Evolutionary conservation across 106 monocot genomes (phyloP), one percentile per base, ranked within the genome.

Genomic region (Acorus calamus): DNA sequence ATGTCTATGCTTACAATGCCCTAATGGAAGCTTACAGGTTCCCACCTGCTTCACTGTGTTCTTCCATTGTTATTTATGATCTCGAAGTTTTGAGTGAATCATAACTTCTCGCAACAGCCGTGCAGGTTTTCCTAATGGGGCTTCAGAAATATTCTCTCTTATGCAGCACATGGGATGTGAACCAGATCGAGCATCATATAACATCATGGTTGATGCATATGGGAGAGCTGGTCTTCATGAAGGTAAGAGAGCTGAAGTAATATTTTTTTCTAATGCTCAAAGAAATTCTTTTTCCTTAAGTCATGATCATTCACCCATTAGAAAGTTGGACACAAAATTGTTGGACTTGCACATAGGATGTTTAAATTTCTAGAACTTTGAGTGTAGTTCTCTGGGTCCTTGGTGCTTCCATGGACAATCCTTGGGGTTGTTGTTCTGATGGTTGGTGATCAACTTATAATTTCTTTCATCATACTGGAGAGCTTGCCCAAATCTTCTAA

Each of bases 111-210:
- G 28, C 11, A 41, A 53, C 77, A 94, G 93, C 50, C 86, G 93
- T 68, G 93, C 86, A 79, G 89, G 89, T 59, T 84, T 83, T 66
- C 93, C 86, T 48, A 77, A 79, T 63, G 86, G 78, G 7, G 53
- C 86, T 67, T 76, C 71, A 5, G 93, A 94, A 68, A 89, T 94
- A 46, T 94, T 94, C 79, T 84, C 89, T 43, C 69, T 94, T 6
- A 89, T 94, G 93, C 80, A 84, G 44, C 93, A 94, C 49, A 89
- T 94, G 89, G 89, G 93, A 41, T 94, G 93, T 61, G 86, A 94
- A 71, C 93, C 93, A 47, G 93, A 94, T 68, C 67, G 77, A 56
- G 93, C 93, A 57, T 94, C 89, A 6, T 93, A 84, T 63, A 94
- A 94, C 67, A 94, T 94, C 45, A 84, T 94, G 80, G 83, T 86